Percentiles rank a stretch among this genome's conserved stretches.
Conservation (phyloP, 495 filamentous ascomycete species). For the Neurospora sp. region DNA sequence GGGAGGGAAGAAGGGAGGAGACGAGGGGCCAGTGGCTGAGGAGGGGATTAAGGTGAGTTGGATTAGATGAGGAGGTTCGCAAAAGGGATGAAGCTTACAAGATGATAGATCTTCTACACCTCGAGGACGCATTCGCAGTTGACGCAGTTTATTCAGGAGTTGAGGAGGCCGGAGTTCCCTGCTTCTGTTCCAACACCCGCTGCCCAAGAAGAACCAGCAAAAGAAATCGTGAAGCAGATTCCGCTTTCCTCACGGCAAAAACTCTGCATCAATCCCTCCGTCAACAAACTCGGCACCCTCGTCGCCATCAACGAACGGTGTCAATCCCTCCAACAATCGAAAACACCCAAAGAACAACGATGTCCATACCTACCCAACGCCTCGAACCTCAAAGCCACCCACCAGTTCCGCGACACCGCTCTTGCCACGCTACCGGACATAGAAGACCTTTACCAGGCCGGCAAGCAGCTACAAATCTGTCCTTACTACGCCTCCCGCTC, state of each 20-base stretch:
- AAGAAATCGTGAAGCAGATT: constrained; percentile 71
- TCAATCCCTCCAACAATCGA: constrained; percentile 78
- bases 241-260: constrained; percentile 85
- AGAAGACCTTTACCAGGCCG: constrained; percentile 74
- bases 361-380: constrained; percentile 73
- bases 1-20: constrained; percentile 9
- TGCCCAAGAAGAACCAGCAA: constrained; percentile 22
- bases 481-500: constrained; percentile 91
- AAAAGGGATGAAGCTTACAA: constrained; percentile 6
- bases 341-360: constrained; percentile 28
- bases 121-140: constrained; percentile 94
- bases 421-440: constrained; percentile 85
- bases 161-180: constrained; percentile 73
- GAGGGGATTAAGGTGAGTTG: constrained; percentile 49
- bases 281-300: constrained; percentile 56
- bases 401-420: constrained; percentile 81
- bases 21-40: constrained; percentile 42
- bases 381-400: constrained; percentile 57
- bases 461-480: constrained; percentile 72
- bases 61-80: neutral
- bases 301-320: constrained; percentile 95
- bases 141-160: constrained; percentile 84
- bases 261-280: constrained; percentile 83
- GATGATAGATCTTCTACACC: constrained; percentile 68
- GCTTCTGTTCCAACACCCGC: constrained; percentile 31